A percentile compares a stretch with the other conserved stretches of the same genome.
These are phyloP conservation scores for Tulasnella sp. DNA, from an alignment of 768 basidiomycete species.

Conservation along the genomic window DNA sequence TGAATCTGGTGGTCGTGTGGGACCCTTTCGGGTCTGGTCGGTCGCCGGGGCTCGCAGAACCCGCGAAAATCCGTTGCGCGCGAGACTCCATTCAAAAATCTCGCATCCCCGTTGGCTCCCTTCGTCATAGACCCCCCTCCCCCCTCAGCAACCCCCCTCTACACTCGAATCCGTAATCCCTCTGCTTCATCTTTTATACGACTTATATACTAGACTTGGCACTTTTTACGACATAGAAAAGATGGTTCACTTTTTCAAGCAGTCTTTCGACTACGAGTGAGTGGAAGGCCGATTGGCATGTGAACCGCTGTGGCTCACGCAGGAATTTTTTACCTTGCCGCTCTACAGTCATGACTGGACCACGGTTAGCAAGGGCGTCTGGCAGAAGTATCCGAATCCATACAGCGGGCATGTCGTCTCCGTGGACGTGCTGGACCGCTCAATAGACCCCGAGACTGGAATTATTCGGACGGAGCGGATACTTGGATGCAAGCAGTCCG, in stretches of 20 bases:
- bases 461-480: slow-evolving; percentile 89
- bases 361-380: slow-evolving; percentile 88
- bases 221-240: neutral
- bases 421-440: slow-evolving; percentile 81
- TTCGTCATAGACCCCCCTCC: slow-evolving; percentile 12
- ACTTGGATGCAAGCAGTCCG: slow-evolving; percentile 85
- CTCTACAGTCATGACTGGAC: slow-evolving; percentile 73
- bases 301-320: slow-evolving; percentile 19
- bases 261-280: slow-evolving; percentile 79
- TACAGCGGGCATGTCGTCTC: slow-evolving; percentile 85
- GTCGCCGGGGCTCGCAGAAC: neutral
- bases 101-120: neutral
- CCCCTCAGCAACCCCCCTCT: slow-evolving; percentile 12
- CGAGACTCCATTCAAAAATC: slow-evolving; percentile 23
- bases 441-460: slow-evolving; percentile 76
- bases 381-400: slow-evolving; percentile 95
- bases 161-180: neutral
- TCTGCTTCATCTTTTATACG: neutral
- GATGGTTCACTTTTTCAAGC: slow-evolving; percentile 76
- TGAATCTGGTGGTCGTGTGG: slow-evolving; percentile 7
- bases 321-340: slow-evolving; percentile 26
- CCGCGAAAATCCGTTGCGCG: slow-evolving; percentile 14
- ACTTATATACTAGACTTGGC: neutral
- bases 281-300: slow-evolving; percentile 35
- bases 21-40: slow-evolving; percentile 6